Base-by-base conservation (phyloP, 176 grass and related monocot species). In the Panicum miliaceum region DNA sequence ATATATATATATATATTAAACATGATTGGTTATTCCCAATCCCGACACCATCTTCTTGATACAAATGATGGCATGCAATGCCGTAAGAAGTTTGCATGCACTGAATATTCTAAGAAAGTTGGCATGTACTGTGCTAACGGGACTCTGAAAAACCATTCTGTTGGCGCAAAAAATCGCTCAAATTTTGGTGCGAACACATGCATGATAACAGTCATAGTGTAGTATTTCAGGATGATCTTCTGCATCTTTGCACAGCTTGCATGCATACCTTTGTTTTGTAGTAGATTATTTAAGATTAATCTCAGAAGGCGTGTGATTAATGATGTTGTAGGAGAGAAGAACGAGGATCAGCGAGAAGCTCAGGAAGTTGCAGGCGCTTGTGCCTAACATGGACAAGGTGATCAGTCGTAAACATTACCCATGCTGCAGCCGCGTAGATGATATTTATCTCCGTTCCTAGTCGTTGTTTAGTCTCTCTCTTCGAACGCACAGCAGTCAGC, bases 351-450 rank as follows among this genome's bases (percentile, higher is more conserved):
- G 89, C 15, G 92, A 94, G 46, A 94, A 94, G 61, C 89, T 94
- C 29, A 88, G 86, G 60, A 94, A 89, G 63, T 68, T 91, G 70
- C 92, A 91, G 79, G 86, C 84, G 8, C 85, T 94, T 38, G 92
- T 94, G 46, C 89, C 86, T 32, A 91, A 91, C 75, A 91, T 89
- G 92, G 92, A 94, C 51, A 91, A 91, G 88, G 92, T 91, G 80
- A 47, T 47, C 13, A 38, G 18, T 19, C 10, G 34, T 35, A 69
- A 15, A 69, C 7, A 18, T 27, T 38, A 40, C 19, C 15, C 40
- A 11, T 63, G 20, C n/a, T 6, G 29, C n/a, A n/a, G n/a, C 20
- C 26, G 12, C 41, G 12, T 35, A 75, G 35, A 23, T 50, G 1
- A 23, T 59, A 5, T n/a, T n/a, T n/a, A n/a, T 19, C 4, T 51